Percentiles rank a stretch among this genome's conserved stretches.
Conservation (phyloP, 2,329 filamentous ascomycete species). For the Periconia sp. region DNA sequence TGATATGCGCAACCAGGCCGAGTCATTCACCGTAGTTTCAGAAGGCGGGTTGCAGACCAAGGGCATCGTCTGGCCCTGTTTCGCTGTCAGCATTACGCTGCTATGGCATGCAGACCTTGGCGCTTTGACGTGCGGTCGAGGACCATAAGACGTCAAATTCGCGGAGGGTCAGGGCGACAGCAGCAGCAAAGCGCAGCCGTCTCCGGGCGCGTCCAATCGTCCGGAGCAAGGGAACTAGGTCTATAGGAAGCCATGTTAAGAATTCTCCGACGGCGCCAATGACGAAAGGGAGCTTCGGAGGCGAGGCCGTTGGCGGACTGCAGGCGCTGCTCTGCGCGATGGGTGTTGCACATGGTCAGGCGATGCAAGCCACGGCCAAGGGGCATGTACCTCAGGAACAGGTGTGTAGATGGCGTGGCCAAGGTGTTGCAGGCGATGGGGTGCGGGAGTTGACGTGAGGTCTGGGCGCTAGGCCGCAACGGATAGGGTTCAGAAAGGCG, state of each 20-base stretch:
- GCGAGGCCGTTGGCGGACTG: conserved; percentile 15
- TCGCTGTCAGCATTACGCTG: conserved; percentile 27
- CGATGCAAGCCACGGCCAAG: conserved; percentile 31
- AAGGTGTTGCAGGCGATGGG: conserved; percentile 14
- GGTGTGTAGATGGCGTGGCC: conserved; percentile 17
- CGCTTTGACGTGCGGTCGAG: conserved; percentile 27
- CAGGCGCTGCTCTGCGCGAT: conserved; percentile 8
- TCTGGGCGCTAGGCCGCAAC: conserved; percentile 14
- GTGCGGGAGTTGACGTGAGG: conserved; percentile 22
- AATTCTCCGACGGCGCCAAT: conserved; percentile 19
- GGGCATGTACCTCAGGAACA: conserved; percentile 17
- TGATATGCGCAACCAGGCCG: conserved; percentile 16
- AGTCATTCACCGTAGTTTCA: conserved; percentile 26
- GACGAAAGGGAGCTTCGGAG: conserved; percentile 10
- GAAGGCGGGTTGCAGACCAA: conserved; percentile 16
- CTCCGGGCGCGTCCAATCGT: conserved; percentile 11
- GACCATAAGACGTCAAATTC: conserved; percentile 15
- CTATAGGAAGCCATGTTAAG: conserved; percentile 23
- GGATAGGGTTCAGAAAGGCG: conserved; percentile 5
- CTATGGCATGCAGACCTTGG: conserved; percentile 23
- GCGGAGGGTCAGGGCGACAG: conserved; percentile 17
- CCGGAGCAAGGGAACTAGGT: conserved; percentile 31
- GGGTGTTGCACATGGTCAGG: conserved; percentile 29
- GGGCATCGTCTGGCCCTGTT: conserved; percentile 20
- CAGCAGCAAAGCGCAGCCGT: conserved; percentile 24